phyloP scores from a whole-genome alignment of 768 basidiomycete species.

The Collybia nuda region DNA sequence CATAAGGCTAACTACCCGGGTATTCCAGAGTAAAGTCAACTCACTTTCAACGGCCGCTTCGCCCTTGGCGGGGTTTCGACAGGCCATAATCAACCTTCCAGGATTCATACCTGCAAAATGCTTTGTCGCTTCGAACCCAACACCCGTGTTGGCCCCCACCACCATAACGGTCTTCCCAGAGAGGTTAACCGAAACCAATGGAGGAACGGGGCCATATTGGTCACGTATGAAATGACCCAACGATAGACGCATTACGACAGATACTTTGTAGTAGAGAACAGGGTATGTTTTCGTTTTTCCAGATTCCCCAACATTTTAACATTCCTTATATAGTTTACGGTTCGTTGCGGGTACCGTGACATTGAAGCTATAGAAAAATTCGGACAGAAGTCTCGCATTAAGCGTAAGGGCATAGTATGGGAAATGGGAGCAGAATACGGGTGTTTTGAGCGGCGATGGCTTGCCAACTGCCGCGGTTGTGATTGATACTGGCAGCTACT shows the following conservation, averaged over 20 bases:
- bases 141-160: constrained; percentile 47
- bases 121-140: constrained; percentile 46
- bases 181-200: constrained; percentile 34
- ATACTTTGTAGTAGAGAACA: too few species aligned
- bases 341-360: too few species aligned
- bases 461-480: too few species aligned
- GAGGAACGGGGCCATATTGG: constrained; percentile 22
- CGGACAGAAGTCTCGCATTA: too few species aligned
- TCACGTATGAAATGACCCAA: constrained; percentile 13
- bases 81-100: constrained; percentile 36
- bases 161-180: constrained; percentile 49
- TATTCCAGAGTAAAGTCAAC: constrained; percentile 9
- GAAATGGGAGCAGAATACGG: too few species aligned
- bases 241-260: not conserved
- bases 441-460: too few species aligned
- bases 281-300: too few species aligned
- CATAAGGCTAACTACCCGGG: not conserved
- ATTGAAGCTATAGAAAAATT: too few species aligned
- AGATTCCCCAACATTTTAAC: too few species aligned
- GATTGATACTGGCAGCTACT: too few species aligned
- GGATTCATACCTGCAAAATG: constrained; percentile 46
- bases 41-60: constrained; percentile 31
- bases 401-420: too few species aligned
- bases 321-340: too few species aligned
- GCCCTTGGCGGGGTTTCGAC: constrained; percentile 33